Evolutionary conservation across 1,284 basidiomycete species (phyloP).

Genomic region (Ganoderma lucidum): DNA sequence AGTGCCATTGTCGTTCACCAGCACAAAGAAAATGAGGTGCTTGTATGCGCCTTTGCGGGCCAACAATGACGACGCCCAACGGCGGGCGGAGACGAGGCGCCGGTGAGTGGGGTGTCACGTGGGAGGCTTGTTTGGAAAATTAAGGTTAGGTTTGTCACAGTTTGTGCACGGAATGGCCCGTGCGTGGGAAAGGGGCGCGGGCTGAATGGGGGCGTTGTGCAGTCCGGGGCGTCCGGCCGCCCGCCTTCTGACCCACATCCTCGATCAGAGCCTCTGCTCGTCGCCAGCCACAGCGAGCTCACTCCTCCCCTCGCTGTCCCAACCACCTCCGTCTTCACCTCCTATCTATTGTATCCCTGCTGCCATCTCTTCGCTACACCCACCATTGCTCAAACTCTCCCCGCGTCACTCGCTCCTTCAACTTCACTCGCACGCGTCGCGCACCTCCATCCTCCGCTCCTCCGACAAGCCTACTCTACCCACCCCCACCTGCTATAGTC

Average conservation of each 20-base stretch:
- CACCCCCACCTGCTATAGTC: conserved; percentile 39
- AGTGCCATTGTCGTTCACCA: background rate
- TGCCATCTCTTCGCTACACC: conserved; percentile 27
- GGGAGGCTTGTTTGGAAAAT: conserved; percentile 29
- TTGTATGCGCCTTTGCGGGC: conserved; percentile 23
- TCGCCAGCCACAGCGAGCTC: conserved; percentile 44
- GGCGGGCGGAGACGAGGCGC: conserved; percentile 29
- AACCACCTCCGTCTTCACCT: conserved; percentile 35
- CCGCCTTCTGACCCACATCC: conserved; percentile 47
- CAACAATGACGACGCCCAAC: conserved; percentile 33
- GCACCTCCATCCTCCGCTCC: conserved; percentile 36
- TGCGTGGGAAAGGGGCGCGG: conserved; percentile 39
- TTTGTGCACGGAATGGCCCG: conserved; percentile 40
- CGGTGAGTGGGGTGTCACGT: conserved; percentile 39
- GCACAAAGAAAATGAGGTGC: conserved; percentile 9
- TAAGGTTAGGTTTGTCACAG: conserved; percentile 39
- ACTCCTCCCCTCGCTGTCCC: conserved; percentile 39
- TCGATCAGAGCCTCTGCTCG: conserved; percentile 43
- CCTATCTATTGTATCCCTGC: conserved; percentile 31
- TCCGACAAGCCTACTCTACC: conserved; percentile 41
- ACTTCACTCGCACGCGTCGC: conserved; percentile 44
- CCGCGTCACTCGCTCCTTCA: conserved; percentile 34
- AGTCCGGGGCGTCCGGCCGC: conserved; percentile 42
- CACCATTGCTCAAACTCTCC: conserved; percentile 29
- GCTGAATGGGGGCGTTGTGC: conserved; percentile 37